Evolutionary conservation across 164 flowering plant species (phyloP).

Genomic region (Stephania yunnanensis): DNA sequence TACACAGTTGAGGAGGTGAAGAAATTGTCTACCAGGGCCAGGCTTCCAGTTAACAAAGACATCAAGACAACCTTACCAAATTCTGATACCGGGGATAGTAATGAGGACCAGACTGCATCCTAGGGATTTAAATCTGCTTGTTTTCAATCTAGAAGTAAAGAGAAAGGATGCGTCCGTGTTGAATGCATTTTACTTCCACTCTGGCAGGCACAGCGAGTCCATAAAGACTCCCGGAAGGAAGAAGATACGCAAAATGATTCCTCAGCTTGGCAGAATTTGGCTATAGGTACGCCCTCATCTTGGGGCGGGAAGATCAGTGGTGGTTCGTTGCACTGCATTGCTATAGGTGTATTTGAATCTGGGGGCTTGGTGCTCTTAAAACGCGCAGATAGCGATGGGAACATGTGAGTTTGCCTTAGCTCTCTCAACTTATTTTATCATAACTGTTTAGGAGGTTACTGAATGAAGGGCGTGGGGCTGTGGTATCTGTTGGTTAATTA

Average conservation of each 20-base stretch:
- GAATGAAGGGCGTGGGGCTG: background rate
- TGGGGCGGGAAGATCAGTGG: background rate
- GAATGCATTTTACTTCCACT: background rate
- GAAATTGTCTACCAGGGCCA: conserved; percentile 50
- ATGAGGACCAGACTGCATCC: conserved; percentile 29
- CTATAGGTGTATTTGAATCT: background rate
- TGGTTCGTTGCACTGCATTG: background rate
- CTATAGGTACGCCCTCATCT: background rate
- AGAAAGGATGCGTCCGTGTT: background rate
- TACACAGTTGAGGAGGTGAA: conserved; percentile 75
- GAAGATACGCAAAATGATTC: background rate
- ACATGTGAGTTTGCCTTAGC: background rate
- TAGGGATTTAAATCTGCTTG: background rate
- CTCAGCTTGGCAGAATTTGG: background rate
- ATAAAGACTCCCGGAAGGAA: background rate
- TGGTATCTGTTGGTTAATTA: background rate
- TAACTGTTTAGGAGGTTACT: background rate
- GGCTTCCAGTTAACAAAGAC: conserved; percentile 27
- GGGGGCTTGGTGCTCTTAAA: background rate
- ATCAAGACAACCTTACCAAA: conserved; percentile 8
- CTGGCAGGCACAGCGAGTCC: background rate
- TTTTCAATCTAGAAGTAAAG: background rate
- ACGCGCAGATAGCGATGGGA: background rate
- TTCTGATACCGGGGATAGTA: conserved; percentile 29
- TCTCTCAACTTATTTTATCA: too few species aligned